These are phyloP conservation scores for Chloris gayana DNA, from an alignment of 176 grass and related monocot species.

Conservation along the genomic window DNA sequence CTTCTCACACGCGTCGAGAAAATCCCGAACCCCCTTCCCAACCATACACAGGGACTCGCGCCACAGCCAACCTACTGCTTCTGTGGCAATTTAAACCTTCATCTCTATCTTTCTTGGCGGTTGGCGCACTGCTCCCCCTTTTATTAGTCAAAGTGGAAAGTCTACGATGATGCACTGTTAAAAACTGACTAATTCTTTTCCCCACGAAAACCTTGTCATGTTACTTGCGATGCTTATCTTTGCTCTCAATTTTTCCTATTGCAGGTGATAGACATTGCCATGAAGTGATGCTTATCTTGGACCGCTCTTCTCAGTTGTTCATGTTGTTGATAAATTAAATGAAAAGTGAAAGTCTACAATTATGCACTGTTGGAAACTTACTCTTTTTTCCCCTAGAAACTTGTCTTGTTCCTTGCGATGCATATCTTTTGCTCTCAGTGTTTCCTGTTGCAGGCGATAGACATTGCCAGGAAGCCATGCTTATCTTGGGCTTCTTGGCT, in stretches of 20 bases:
- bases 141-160: constrained; percentile 13
- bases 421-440: no score
- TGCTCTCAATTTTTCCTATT: neutral
- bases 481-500: no score
- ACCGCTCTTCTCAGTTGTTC: neutral
- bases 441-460: no score
- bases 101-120: neutral
- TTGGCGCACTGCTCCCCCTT: neutral
- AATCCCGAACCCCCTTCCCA: no score
- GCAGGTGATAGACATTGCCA: neutral
- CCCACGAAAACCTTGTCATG: neutral
- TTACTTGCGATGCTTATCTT: constrained; percentile 36
- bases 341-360: no score
- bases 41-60: no score
- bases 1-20: no score
- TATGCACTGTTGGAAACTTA: no score
- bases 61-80: no score
- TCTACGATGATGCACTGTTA: neutral
- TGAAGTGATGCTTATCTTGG: constrained; percentile 37
- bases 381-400: no score
- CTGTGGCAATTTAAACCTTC: constrained; percentile 4
- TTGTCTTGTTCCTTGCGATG: no score
- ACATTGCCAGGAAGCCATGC: no score
- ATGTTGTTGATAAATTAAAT: neutral
- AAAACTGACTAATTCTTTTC: neutral